Evolutionary conservation across 2,329 filamentous ascomycete species (phyloP).

Genomic region (Fusarium duplospermum): DNA sequence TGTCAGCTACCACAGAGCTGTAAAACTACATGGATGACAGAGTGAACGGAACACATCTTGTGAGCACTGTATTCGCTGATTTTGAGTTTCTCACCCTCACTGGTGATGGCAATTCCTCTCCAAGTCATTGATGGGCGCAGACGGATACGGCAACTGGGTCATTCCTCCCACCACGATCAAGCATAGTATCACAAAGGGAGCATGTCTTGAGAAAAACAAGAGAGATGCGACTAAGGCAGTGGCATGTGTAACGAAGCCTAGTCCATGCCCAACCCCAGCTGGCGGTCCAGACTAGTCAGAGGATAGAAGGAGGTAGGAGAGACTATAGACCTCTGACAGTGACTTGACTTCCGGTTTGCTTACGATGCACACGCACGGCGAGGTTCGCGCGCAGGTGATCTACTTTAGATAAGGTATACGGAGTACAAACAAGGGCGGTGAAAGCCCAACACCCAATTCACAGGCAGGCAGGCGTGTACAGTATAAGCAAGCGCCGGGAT

Average conservation of each 20-base stretch:
- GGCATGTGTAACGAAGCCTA: background rate
- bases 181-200: background rate
- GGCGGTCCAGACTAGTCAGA: background rate
- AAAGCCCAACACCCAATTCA: background rate
- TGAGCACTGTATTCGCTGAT: background rate
- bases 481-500: conserved; percentile 22
- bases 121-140: background rate
- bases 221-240: background rate
- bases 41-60: background rate
- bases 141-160: background rate
- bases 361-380: background rate
- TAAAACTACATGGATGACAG: background rate
- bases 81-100: background rate
- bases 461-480: background rate
- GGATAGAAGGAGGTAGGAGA: background rate
- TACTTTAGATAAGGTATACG: background rate
- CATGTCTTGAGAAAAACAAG: background rate
- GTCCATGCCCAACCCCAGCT: background rate
- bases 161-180: background rate
- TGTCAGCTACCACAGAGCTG: background rate
- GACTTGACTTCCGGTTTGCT: background rate
- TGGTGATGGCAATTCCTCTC: background rate
- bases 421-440: background rate
- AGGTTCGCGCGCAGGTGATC: background rate
- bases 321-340: background rate